Percentiles rank a stretch among this genome's conserved stretches.
Conservation (phyloP, 2,329 filamentous ascomycete genomes). For the Xylaria hypoxylon region DNA sequence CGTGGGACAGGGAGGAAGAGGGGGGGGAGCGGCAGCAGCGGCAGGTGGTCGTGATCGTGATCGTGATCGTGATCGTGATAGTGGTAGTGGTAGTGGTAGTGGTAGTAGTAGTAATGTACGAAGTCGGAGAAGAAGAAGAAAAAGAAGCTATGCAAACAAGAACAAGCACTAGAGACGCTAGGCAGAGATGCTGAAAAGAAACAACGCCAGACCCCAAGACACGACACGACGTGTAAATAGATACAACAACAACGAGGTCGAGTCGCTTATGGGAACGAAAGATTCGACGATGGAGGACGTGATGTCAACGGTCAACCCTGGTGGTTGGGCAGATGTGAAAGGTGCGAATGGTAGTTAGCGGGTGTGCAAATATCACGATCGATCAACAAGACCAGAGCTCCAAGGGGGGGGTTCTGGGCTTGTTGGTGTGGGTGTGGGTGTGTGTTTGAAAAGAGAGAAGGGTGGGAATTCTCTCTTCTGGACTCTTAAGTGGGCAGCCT, state of each 20-base stretch:
- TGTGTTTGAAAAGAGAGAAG: conserved; percentile 48
- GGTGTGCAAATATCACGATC: conserved; percentile 52
- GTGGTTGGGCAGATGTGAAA: conserved; percentile 48
- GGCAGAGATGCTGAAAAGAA: conserved; percentile 35
- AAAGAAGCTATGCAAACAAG: conserved; percentile 36
- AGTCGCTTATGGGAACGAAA: conserved; percentile 42
- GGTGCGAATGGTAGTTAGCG: conserved; percentile 42
- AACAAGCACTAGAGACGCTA: conserved; percentile 21
- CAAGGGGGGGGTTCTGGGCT: conserved; percentile 44
- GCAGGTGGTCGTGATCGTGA: too few species aligned
- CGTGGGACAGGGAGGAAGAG: conserved; percentile 30
- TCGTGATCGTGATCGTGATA: too few species aligned
- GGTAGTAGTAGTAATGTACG: conserved; percentile 34
- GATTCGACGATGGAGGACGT: conserved; percentile 48
- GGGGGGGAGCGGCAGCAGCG: not conserved
- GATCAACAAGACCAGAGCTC: conserved; percentile 47
- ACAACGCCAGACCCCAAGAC: conserved; percentile 41
- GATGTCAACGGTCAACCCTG: conserved; percentile 49
- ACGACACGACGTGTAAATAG: conserved; percentile 36
- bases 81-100: too few species aligned
- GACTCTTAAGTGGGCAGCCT: conserved; percentile 21
- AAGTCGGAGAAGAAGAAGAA: conserved; percentile 13
- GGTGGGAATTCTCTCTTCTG: conserved; percentile 41
- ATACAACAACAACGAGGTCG: conserved; percentile 36
- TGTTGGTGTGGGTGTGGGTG: conserved; percentile 46